Evolutionary conservation across 2,329 filamentous ascomycete genomes (phyloP).

Genomic region (Allantophomopsis lycopodina): DNA sequence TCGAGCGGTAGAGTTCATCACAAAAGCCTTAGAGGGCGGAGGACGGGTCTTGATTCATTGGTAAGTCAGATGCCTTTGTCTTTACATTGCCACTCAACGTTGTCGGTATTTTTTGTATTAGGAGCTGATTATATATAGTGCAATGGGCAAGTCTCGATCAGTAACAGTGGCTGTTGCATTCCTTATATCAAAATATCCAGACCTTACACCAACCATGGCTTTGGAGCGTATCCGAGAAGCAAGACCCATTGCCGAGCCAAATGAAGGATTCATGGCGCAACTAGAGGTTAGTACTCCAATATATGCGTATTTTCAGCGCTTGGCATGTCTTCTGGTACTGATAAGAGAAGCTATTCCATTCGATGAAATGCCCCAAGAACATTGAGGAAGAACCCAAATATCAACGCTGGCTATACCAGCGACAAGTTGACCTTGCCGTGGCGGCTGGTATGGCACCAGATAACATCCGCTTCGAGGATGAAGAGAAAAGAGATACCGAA

Average conservation of each 20-base stretch:
- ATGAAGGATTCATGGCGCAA: conserved; percentile 83
- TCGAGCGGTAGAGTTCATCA: conserved; percentile 68
- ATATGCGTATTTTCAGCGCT: no score
- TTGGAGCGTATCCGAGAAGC: conserved; percentile 55
- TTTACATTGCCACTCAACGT: neutral
- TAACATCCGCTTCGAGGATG: conserved; percentile 73
- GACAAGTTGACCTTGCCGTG: conserved; percentile 51
- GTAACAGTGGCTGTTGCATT: conserved; percentile 76
- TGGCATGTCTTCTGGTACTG: no score
- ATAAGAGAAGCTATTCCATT: conserved; percentile 41
- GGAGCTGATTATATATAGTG: conserved; percentile 36
- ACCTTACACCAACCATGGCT: conserved; percentile 34
- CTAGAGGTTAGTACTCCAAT: conserved; percentile 39
- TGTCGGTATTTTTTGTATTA: conserved; percentile 1
- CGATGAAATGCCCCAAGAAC: conserved; percentile 66
- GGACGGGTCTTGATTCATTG: conserved; percentile 57
- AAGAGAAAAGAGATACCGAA: conserved; percentile 28
- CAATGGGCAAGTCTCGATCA: conserved; percentile 92
- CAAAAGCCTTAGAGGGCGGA: conserved; percentile 51
- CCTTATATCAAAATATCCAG: conserved; percentile 55
- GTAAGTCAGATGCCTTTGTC: conserved; percentile 29
- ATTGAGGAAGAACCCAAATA: conserved; percentile 62
- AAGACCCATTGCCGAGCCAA: conserved; percentile 74
- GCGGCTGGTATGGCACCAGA: conserved; percentile 67
- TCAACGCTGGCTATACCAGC: conserved; percentile 61